These are phyloP conservation scores for Glomus cerebriforme DNA, from an alignment of 192 early-diverging fungal species.

Conservation along the genomic window DNA sequence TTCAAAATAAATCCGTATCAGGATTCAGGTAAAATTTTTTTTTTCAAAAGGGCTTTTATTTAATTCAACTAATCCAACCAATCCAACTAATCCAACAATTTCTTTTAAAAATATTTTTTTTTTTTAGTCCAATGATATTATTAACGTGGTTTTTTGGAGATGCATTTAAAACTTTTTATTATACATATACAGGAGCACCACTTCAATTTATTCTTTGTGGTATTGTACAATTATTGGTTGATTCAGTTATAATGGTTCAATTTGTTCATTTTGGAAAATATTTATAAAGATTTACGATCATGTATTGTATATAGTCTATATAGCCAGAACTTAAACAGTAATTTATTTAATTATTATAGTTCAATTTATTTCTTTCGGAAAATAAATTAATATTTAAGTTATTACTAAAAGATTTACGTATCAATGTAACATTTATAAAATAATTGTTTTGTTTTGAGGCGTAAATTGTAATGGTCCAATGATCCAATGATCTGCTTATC, in stretches of 20 bases:
- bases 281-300: not conserved
- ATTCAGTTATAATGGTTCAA: conserved; percentile 53
- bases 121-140: conserved; percentile 33
- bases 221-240: conserved; percentile 56
- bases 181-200: conserved; percentile 48
- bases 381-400: too few relatives aligned
- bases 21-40: conserved; percentile 47
- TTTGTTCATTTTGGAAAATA: conserved; percentile 44
- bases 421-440: too few relatives aligned
- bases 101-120: not conserved
- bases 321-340: too few relatives aligned
- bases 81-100: not conserved
- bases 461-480: too few relatives aligned
- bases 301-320: too few relatives aligned
- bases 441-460: too few relatives aligned
- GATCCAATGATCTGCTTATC: too few relatives aligned
- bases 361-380: conserved; percentile 49
- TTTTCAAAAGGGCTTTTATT: not conserved
- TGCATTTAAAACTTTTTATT: conserved; percentile 60
- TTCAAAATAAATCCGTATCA: conserved; percentile 44
- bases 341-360: conserved; percentile 54
- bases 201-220: conserved; percentile 60
- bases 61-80: not conserved
- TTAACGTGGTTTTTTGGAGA: conserved; percentile 60
- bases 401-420: too few relatives aligned